Percentiles rank a stretch among this genome's conserved stretches.
Evolutionary conservation across 768 basidiomycete genomes (phyloP).

Genomic region (Rhizopogon roseolus): DNA sequence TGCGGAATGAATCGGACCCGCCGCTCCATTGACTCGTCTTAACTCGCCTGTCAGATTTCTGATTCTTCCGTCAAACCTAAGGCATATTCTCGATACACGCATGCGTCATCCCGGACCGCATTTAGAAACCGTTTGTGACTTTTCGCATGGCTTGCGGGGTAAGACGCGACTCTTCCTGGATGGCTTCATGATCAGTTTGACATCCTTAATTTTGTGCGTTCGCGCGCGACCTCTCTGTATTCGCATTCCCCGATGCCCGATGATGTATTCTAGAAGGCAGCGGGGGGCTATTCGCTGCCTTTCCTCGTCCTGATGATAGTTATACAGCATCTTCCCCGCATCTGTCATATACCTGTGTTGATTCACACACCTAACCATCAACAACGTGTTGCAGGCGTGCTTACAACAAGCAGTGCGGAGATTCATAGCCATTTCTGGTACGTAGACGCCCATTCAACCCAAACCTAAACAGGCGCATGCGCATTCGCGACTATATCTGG

Average conservation of each 20-base stretch:
- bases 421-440: neutral
- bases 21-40: neutral
- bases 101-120: neutral
- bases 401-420: slow-evolving; percentile 3
- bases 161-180: no score
- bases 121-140: neutral
- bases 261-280: neutral
- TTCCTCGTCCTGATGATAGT: neutral
- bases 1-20: neutral
- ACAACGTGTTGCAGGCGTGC: slow-evolving; percentile 5
- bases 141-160: no score
- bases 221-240: no score
- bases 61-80: neutral
- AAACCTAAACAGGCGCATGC: neutral
- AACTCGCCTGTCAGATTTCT: neutral
- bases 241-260: neutral
- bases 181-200: no score
- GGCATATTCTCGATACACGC: neutral
- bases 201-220: neutral
- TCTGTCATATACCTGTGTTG: neutral
- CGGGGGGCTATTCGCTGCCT: neutral
- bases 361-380: neutral
- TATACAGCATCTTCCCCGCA: slow-evolving; percentile 18
- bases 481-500: neutral
- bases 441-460: neutral